These are phyloP conservation scores for Mycena floridula DNA, from an alignment of 768 basidiomycete species.

Conservation along the genomic window DNA sequence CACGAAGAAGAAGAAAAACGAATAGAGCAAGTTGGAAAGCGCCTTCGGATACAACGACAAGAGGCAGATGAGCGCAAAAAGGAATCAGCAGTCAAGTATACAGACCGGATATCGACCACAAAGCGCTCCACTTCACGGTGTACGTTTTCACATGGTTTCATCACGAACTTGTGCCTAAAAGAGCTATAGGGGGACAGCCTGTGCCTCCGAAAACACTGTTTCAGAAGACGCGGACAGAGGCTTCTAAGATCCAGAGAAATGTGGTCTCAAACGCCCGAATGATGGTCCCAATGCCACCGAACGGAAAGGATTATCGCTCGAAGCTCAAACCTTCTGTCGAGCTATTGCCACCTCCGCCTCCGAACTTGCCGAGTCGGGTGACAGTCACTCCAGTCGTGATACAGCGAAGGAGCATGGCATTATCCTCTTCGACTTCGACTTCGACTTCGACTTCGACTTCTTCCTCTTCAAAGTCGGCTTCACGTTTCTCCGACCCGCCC, in stretches of 20 bases:
- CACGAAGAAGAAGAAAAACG: slow-evolving; percentile 55
- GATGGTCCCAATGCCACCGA: slow-evolving; percentile 45
- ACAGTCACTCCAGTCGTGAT: slow-evolving; percentile 45
- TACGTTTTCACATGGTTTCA: slow-evolving; percentile 23
- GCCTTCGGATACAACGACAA: slow-evolving; percentile 58
- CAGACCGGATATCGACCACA: slow-evolving; percentile 58
- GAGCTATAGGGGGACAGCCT: slow-evolving; percentile 29
- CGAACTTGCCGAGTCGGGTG: slow-evolving; percentile 33
- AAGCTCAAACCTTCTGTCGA: slow-evolving; percentile 29
- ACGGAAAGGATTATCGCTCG: slow-evolving; percentile 37
- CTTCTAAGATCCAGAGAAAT: slow-evolving; percentile 59
- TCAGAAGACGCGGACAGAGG: slow-evolving; percentile 70
- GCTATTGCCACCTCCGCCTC: slow-evolving; percentile 26
- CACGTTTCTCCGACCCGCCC: background rate
- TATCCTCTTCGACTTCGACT: slow-evolving; percentile 6
- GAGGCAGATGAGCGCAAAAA: slow-evolving; percentile 72
- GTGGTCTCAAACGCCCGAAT: slow-evolving; percentile 44
- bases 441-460: slow-evolving; percentile 2
- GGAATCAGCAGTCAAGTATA: slow-evolving; percentile 70
- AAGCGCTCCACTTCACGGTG: slow-evolving; percentile 58
- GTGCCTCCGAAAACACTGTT: slow-evolving; percentile 61
- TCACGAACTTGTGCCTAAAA: background rate
- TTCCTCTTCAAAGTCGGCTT: background rate
- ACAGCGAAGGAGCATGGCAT: slow-evolving; percentile 11
- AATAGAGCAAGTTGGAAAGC: slow-evolving; percentile 55